phyloP scores from a whole-genome alignment of 2,329 filamentous ascomycete genomes.

The Fusarium sp. region DNA sequence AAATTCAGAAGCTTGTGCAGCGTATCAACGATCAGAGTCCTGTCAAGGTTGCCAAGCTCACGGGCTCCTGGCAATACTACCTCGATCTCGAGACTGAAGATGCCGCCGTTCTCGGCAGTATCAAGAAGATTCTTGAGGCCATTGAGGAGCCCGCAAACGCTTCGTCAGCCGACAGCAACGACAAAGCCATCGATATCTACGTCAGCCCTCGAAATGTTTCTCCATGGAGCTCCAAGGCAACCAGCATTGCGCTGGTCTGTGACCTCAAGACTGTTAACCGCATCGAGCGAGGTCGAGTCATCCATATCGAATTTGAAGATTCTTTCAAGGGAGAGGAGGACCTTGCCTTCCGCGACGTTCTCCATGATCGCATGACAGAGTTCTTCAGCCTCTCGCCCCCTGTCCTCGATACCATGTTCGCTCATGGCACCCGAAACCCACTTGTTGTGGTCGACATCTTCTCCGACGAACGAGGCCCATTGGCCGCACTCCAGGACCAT shows the following conservation, averaged over 20 bases:
- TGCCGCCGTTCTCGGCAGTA: slow-evolving; percentile 55
- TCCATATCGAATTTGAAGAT: slow-evolving; percentile 74
- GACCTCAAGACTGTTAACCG: slow-evolving; percentile 79
- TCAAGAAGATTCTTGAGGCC: slow-evolving; percentile 60
- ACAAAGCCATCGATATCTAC: slow-evolving; percentile 70
- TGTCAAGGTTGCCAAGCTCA: slow-evolving; percentile 61
- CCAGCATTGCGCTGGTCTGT: slow-evolving; percentile 92
- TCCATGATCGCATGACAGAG: slow-evolving; percentile 98
- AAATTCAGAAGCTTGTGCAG: slow-evolving; percentile 58
- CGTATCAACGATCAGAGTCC: slow-evolving; percentile 58
- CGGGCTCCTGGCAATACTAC: slow-evolving; percentile 74
- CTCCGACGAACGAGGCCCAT: slow-evolving; percentile 71
- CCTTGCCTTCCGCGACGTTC: slow-evolving; percentile 71
- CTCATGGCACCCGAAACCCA: slow-evolving; percentile 70
- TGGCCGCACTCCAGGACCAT: slow-evolving; percentile 81
- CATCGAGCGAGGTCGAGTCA: slow-evolving; percentile 86
- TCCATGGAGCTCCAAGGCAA: slow-evolving; percentile 97
- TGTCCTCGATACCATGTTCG: slow-evolving; percentile 81
- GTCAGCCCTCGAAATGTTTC: slow-evolving; percentile 88
- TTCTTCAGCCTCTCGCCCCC: slow-evolving; percentile 75
- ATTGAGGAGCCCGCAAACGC: slow-evolving; percentile 47
- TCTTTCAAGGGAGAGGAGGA: slow-evolving; percentile 60
- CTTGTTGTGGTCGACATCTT: slow-evolving; percentile 83
- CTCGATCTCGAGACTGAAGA: slow-evolving; percentile 65
- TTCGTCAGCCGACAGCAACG: slow-evolving; percentile 52